Evolutionary conservation across 78 protist genomes (phyloP).

Genomic region (Dictyostelium capitatum): DNA sequence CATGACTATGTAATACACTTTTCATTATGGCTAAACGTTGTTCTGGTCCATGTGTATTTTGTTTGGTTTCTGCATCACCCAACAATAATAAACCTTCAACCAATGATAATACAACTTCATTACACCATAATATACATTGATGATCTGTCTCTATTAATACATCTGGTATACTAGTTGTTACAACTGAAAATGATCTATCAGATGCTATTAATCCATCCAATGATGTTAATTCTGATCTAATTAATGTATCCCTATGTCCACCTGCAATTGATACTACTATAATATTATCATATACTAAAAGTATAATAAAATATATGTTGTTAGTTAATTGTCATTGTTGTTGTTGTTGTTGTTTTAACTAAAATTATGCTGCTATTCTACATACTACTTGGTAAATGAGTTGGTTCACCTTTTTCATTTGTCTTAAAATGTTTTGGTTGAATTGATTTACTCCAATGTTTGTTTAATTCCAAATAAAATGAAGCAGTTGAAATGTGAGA

Average conservation of each 20-base stretch:
- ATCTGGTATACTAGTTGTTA: conserved; percentile 77
- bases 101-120: conserved; percentile 66
- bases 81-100: conserved; percentile 37
- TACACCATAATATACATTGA: conserved; percentile 83
- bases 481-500: conserved; percentile 46
- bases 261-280: conserved; percentile 76
- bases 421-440: conserved; percentile 57
- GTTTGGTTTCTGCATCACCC: conserved; percentile 43
- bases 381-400: conserved; percentile 46
- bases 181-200: conserved; percentile 43
- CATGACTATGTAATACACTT: conserved; percentile 45
- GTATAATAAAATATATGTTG: no score
- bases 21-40: conserved; percentile 18
- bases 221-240: conserved; percentile 71
- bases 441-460: conserved; percentile 72
- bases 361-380: background rate
- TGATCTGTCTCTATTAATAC: conserved; percentile 79
- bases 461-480: conserved; percentile 60
- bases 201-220: conserved; percentile 67
- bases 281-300: conserved; percentile 56
- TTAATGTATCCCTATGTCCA: conserved; percentile 80
- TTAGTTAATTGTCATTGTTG: background rate
- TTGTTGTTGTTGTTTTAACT: background rate
- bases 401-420: conserved; percentile 49
- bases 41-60: conserved; percentile 24